A percentile compares a stretch with the other conserved stretches of the same genome.
These are phyloP conservation scores for Curvularia eragrostidis DNA, from an alignment of 2,329 filamentous ascomycete species.

Conservation along the genomic window DNA sequence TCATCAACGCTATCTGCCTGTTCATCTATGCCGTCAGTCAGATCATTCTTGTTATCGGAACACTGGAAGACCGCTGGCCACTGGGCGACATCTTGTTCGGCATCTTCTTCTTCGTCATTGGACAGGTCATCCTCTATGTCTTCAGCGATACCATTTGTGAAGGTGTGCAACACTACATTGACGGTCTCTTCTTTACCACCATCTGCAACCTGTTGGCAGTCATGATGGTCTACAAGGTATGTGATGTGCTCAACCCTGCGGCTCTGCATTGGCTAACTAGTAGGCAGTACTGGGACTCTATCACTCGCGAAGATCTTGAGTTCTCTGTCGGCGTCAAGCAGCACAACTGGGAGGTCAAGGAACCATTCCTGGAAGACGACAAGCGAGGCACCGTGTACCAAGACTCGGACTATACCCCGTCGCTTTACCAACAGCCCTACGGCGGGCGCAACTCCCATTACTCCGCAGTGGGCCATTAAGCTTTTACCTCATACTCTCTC, in stretches of 20 bases:
- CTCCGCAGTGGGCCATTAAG: constrained; percentile 43
- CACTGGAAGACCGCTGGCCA: constrained; percentile 94
- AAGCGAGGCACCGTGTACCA: constrained; percentile 80
- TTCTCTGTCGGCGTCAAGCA: constrained; percentile 95
- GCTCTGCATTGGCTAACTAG: constrained; percentile 23
- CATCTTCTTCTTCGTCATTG: constrained; percentile 86
- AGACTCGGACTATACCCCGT: constrained; percentile 64
- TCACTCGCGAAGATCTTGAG: constrained; percentile 96
- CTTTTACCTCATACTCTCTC: not conserved
- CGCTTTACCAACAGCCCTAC: constrained; percentile 50
- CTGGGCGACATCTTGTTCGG: constrained; percentile 90
- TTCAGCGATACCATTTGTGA: constrained; percentile 87
- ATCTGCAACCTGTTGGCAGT: constrained; percentile 92
- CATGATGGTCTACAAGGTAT: constrained; percentile 99
- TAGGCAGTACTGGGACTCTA: constrained; percentile 94
- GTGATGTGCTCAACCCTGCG: constrained; percentile 20
- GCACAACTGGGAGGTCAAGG: constrained; percentile 99
- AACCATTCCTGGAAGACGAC: constrained; percentile 76
- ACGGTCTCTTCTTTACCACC: constrained; percentile 92
- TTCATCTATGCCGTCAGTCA: constrained; percentile 88
- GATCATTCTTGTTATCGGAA: constrained; percentile 84
- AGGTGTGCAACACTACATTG: constrained; percentile 86
- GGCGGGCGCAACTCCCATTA: constrained; percentile 44
- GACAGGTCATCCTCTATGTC: constrained; percentile 91
- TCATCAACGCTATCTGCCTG: constrained; percentile 87